Base-by-base conservation (phyloP, 192 early-diverging fungal species). In the Ambispora gerdemannii region DNA sequence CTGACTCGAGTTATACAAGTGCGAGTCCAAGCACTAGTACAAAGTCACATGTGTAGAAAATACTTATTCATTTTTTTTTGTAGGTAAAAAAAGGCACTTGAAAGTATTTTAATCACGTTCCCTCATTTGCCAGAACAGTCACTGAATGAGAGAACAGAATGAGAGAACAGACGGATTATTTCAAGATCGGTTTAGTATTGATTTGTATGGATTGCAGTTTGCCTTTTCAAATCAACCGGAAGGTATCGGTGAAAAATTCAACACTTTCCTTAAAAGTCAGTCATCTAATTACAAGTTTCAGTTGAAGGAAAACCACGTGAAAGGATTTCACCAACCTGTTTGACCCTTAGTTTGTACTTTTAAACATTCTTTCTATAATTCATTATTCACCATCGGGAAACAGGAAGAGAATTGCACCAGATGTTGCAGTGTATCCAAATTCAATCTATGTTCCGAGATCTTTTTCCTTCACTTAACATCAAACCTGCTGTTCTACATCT, bases 151-250 rank as follows among this genome's bases (percentile, higher is more conserved):
- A n/a, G n/a, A n/a, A n/a, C n/a, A n/a, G n/a, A n/a, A n/a, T n/a
- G n/a, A n/a, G n/a, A n/a, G n/a, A n/a, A n/a, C n/a, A n/a, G n/a
- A n/a, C n/a, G n/a, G n/a, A n/a, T n/a, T n/a, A n/a, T n/a, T n/a
- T n/a, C n/a, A n/a, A n/a, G n/a, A n/a, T n/a, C n/a, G n/a, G n/a
- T n/a, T n/a, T n/a, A n/a, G n/a, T n/a, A n/a, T n/a, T n/a, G n/a
- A n/a, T 66, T 50, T 67, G 65, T 53, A 67, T 67, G 50, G 50
- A 35, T 28, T 43, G 30, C 43, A 67, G 64, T 67, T 67, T 67
- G 43, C 64, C 49, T 33, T 20, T 67, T 4, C 3, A 67, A 11
- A 68, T 68, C 55, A 34, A 51, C 51, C 36, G 50, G 28, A 68
- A 68, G 0, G 34, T 67, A 34, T 22, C 33, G 33, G 55, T 55